Percentiles rank a stretch among this genome's conserved stretches.
phyloP scores from a whole-genome alignment of 2,329 filamentous ascomycete species.

The Fusarium poae region DNA sequence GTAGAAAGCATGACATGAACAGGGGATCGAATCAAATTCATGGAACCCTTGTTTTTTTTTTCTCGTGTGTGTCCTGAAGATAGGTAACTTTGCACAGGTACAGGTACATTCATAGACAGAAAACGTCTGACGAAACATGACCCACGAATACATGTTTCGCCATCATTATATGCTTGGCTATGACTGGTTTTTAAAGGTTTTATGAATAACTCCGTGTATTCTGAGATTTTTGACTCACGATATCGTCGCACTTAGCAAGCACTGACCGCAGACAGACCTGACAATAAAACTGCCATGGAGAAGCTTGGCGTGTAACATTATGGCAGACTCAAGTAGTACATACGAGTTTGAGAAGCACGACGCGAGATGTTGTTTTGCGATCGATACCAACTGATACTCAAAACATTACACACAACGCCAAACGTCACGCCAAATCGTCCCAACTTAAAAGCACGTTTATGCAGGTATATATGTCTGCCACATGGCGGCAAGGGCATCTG shows the following conservation, averaged over 20 bases:
- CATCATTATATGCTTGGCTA: not conserved
- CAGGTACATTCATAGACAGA: not conserved
- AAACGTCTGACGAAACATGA: constrained; percentile 3
- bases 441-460: constrained; percentile 27
- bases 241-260: not conserved
- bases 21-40: constrained; percentile 30
- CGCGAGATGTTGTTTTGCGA: constrained; percentile 8
- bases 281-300: not conserved
- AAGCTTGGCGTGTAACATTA: not conserved
- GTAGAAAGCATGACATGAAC: constrained; percentile 18
- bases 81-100: not conserved
- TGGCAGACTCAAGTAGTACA: constrained; percentile 12
- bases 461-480: constrained; percentile 34
- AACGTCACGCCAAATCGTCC: constrained; percentile 25
- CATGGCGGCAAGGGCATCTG: constrained; percentile 36
- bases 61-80: not conserved
- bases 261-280: not conserved
- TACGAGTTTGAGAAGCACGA: constrained; percentile 12
- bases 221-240: constrained; percentile 13
- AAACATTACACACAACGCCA: not conserved
- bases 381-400: not conserved
- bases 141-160: constrained; percentile 19
- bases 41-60: constrained; percentile 29
- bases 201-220: constrained; percentile 8
- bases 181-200: not conserved